Evolutionary conservation across 116 monocot species (phyloP).

Genomic region (Dioscorea cayenensis): DNA sequence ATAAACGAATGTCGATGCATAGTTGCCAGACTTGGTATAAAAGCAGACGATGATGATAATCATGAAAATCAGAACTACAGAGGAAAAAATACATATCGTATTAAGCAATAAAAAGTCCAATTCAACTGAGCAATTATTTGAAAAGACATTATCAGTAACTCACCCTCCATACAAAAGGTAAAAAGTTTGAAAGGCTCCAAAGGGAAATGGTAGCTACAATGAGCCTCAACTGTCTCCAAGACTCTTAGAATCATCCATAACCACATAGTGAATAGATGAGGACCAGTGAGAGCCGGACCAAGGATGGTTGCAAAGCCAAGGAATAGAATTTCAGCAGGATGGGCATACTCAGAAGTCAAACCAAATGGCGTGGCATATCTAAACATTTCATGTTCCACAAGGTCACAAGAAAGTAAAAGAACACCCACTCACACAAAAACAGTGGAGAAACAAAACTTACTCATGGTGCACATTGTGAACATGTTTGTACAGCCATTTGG

Average conservation of each 20-base stretch:
- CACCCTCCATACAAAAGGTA: conserved; percentile 92
- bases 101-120: conserved; percentile 2
- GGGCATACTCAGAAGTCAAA: conserved; percentile 88
- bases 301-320: conserved; percentile 83
- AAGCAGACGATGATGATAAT: conserved; percentile 91
- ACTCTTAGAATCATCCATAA: conserved; percentile 87
- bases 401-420: neutral
- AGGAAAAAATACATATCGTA: neutral
- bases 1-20: conserved; percentile 87
- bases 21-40: conserved; percentile 92
- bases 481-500: conserved; percentile 97
- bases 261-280: conserved; percentile 89
- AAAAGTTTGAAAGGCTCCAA: conserved; percentile 93
- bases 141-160: too few species aligned
- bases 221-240: conserved; percentile 91
- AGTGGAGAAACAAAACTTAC: conserved; percentile 24
- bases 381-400: neutral
- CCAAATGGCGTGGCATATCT: conserved; percentile 86
- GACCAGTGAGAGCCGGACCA: conserved; percentile 88
- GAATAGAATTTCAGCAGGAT: conserved; percentile 90
- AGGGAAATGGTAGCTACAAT: conserved; percentile 90
- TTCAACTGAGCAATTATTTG: too few species aligned
- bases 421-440: neutral
- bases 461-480: conserved; percentile 90
- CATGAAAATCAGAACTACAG: conserved; percentile 78